A percentile compares a stretch with the other conserved stretches of the same genome.
phyloP scores from a whole-genome alignment of 352 stramenopile genomes.

The Pythium volutum region DNA sequence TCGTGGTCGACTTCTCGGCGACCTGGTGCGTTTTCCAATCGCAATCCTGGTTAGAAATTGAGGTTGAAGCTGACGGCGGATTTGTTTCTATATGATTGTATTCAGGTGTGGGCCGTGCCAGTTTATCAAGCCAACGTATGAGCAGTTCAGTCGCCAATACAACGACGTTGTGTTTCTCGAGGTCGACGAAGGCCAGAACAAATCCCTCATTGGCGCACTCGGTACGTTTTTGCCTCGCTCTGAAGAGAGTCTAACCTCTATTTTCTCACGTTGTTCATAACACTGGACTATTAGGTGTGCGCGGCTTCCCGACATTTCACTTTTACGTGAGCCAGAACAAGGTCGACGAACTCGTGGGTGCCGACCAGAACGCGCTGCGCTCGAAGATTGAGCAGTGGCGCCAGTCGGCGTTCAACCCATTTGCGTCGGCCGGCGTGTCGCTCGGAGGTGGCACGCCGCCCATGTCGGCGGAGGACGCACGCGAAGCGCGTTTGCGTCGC shows the following conservation, averaged over 20 bases:
- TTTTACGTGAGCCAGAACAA: slow-evolving; percentile 89
- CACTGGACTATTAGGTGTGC: slow-evolving; percentile 37
- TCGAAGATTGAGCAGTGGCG: slow-evolving; percentile 88
- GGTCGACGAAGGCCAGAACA: slow-evolving; percentile 83
- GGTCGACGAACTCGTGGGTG: slow-evolving; percentile 86
- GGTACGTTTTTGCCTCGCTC: slow-evolving; percentile 24
- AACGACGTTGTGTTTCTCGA: slow-evolving; percentile 87
- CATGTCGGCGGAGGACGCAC: slow-evolving; percentile 48
- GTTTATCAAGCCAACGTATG: slow-evolving; percentile 84
- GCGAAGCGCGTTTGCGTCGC: slow-evolving; percentile 74
- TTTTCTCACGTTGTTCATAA: neutral
- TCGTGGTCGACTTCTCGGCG: slow-evolving; percentile 87
- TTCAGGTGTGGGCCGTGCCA: slow-evolving; percentile 74
- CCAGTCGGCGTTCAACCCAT: slow-evolving; percentile 84
- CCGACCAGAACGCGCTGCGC: slow-evolving; percentile 76
- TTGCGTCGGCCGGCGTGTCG: slow-evolving; percentile 68
- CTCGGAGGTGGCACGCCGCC: slow-evolving; percentile 40
- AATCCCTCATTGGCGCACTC: slow-evolving; percentile 71
- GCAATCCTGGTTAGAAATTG: too few species aligned
- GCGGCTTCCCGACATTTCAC: slow-evolving; percentile 89
- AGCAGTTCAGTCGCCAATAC: slow-evolving; percentile 79
- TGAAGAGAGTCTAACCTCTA: too few species aligned
- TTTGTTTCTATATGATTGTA: neutral
- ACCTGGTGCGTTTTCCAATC: slow-evolving; percentile 64
- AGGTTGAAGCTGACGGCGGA: slow-evolving; percentile 6